These are phyloP conservation scores for Pholiota microspora DNA, from an alignment of 768 basidiomycete species.

Conservation along the genomic window DNA sequence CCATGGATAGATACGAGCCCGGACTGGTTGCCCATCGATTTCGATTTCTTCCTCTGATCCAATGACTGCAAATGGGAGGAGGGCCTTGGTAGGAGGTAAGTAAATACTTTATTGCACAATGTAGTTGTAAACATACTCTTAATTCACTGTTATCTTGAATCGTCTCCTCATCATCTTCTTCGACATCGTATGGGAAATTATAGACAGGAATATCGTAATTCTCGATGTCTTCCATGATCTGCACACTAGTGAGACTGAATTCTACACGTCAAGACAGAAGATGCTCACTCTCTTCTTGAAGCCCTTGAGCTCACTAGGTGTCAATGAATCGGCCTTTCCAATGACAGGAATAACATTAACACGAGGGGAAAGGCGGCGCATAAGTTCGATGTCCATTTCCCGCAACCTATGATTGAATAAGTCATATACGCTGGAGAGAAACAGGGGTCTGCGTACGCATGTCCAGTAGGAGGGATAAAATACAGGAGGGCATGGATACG, in stretches of 20 bases:
- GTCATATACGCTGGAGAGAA: background rate
- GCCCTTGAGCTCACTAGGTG: slow-evolving; percentile 86
- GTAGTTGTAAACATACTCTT: slow-evolving; percentile 53
- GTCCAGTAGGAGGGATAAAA: slow-evolving; percentile 98
- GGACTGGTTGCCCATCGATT: slow-evolving; percentile 85
- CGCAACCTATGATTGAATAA: slow-evolving; percentile 54
- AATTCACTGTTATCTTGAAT: slow-evolving; percentile 97
- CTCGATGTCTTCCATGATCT: slow-evolving; percentile 99
- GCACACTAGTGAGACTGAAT: slow-evolving; percentile 1
- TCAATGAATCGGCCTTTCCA: slow-evolving; percentile 95
- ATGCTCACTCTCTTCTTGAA: slow-evolving; percentile 88
- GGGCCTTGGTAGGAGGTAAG: slow-evolving; percentile 45
- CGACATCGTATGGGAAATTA: slow-evolving; percentile 99
- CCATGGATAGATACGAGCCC: slow-evolving; percentile 97
- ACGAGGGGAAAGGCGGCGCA: slow-evolving; percentile 95
- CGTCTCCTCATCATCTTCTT: slow-evolving; percentile 99
- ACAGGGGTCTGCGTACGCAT: slow-evolving; percentile 62
- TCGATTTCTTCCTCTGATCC: slow-evolving; percentile 98
- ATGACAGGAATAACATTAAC: slow-evolving; percentile 99
- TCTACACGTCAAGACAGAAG: background rate
- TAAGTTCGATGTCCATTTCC: slow-evolving; percentile 99
- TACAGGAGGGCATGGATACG: slow-evolving; percentile 94
- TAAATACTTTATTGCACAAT: slow-evolving; percentile 3
- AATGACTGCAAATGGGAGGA: slow-evolving; percentile 96
- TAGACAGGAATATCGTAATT: slow-evolving; percentile 98